Evolutionary conservation across 345 rosid species (phyloP).

Genomic region (Leavenworthia alabamica): DNA sequence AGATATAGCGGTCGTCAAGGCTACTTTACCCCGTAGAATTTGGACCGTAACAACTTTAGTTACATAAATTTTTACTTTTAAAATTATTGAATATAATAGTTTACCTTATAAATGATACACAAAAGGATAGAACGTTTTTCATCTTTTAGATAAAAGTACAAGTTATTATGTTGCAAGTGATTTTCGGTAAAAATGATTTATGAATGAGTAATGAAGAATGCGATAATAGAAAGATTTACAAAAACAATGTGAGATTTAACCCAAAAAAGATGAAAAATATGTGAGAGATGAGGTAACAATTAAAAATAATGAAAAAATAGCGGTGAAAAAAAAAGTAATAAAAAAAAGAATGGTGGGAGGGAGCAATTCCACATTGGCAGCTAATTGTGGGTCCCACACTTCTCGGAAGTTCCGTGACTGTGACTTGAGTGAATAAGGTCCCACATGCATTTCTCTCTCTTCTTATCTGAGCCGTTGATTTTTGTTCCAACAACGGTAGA

Average conservation of each 20-base stretch:
- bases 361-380: conserved; percentile 53
- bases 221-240: neutral
- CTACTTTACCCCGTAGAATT: too few species aligned
- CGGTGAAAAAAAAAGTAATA: conserved; percentile 33
- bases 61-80: too few species aligned
- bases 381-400: conserved; percentile 47
- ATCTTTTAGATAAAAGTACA: too few species aligned
- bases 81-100: too few species aligned
- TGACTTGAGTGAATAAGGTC: conserved; percentile 37
- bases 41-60: too few species aligned
- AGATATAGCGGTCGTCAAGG: too few species aligned
- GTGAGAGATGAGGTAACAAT: neutral
- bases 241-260: neutral
- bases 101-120: too few species aligned
- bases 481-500: conserved; percentile 14
- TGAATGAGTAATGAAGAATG: neutral
- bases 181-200: neutral
- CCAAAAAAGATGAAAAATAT: neutral
- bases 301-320: neutral
- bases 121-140: too few species aligned
- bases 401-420: conserved; percentile 82
- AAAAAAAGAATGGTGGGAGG: neutral
- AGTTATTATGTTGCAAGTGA: too few species aligned
- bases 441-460: conserved; percentile 14
- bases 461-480: conserved; percentile 36